phyloP scores from a whole-genome alignment of 768 basidiomycete species.

The Psilocybe cyanescens region DNA sequence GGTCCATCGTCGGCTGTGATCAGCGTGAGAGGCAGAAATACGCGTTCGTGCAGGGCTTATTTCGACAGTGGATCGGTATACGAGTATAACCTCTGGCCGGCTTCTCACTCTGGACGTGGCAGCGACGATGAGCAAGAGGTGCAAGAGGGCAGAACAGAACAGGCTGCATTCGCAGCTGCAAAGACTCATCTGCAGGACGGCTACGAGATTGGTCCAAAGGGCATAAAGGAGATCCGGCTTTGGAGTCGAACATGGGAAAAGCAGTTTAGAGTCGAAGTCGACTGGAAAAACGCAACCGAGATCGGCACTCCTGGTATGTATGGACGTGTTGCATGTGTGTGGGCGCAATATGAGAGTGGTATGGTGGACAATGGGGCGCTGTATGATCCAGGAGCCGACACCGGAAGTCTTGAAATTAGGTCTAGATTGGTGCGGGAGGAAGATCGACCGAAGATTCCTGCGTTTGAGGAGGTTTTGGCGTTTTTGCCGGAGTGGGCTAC shows the following conservation, averaged over 20 bases:
- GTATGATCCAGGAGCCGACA: conserved; percentile 4
- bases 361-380: conserved; percentile 46
- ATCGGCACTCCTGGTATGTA: conserved; percentile 6
- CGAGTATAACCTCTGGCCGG: conserved; percentile 37
- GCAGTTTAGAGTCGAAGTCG: conserved; percentile 54
- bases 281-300: conserved; percentile 36
- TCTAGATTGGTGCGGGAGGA: neutral
- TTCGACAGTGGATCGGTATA: conserved; percentile 49
- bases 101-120: neutral
- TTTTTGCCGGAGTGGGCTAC: conserved; percentile 73
- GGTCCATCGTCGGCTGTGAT: conserved; percentile 51
- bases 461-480: conserved; percentile 64
- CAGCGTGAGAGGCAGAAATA: conserved; percentile 57
- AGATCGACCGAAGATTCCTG: conserved; percentile 55
- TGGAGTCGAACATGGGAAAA: conserved; percentile 67
- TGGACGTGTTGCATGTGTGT: conserved; percentile 64
- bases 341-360: conserved; percentile 69
- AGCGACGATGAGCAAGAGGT: neutral
- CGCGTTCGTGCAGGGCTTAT: conserved; percentile 64
- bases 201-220: conserved; percentile 35
- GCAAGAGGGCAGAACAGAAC: neutral
- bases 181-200: conserved; percentile 40
- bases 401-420: conserved; percentile 19
- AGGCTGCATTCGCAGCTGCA: neutral
- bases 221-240: conserved; percentile 45